phyloP scores from a whole-genome alignment of 306 rosid genomes.

The Elaeagnus macrophylla region DNA sequence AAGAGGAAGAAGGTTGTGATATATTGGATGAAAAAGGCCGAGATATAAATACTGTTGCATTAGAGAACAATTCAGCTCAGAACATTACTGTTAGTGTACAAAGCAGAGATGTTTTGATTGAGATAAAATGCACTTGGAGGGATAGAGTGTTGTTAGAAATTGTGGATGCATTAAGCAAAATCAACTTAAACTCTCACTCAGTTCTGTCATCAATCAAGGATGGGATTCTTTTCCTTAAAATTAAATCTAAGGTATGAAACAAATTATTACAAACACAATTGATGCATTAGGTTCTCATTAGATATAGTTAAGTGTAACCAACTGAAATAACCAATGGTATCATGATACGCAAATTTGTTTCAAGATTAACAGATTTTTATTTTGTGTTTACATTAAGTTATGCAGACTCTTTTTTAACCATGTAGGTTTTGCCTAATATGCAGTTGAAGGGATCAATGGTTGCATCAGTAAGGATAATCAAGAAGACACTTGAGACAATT shows the following conservation, averaged over 20 bases:
- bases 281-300: too few relatives aligned
- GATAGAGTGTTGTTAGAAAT: conserved; percentile 49
- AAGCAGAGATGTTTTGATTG: conserved; percentile 39
- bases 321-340: not conserved
- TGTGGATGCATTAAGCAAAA: conserved; percentile 48
- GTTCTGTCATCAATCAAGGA: conserved; percentile 57
- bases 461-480: conserved; percentile 22
- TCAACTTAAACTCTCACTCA: conserved; percentile 54
- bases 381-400: not conserved
- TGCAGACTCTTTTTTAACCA: not conserved
- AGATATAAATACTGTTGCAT: conserved; percentile 22
- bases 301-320: conserved; percentile 3
- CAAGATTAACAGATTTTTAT: too few relatives aligned
- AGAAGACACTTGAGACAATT: conserved; percentile 26
- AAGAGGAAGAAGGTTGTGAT: conserved; percentile 66
- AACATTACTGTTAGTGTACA: conserved; percentile 31
- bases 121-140: conserved; percentile 50
- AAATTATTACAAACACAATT: too few relatives aligned
- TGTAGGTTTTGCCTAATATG: conserved; percentile 1
- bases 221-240: conserved; percentile 48
- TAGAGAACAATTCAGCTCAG: conserved; percentile 22
- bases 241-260: conserved; percentile 61
- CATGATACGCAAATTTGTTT: not conserved
- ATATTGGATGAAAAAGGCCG: conserved; percentile 33
- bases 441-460: conserved; percentile 23